These are phyloP conservation scores for Trichophyton verrucosum DNA, from an alignment of 2,329 filamentous ascomycete genomes.

Conservation along the genomic window DNA sequence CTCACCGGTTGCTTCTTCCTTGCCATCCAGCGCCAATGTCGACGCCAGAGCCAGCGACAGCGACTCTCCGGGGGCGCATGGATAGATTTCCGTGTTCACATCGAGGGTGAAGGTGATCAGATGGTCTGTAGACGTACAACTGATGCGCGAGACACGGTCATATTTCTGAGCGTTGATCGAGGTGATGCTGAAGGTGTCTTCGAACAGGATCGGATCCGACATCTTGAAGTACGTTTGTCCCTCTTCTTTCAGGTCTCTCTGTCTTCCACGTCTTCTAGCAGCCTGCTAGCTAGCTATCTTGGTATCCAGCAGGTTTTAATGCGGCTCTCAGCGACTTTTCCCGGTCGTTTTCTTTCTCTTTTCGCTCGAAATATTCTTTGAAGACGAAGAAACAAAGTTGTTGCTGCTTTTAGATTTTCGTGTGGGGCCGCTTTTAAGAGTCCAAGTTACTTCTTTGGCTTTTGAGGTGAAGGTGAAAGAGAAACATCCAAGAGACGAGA, in stretches of 20 bases:
- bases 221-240: slow-evolving; percentile 34
- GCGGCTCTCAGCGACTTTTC: neutral
- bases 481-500: neutral
- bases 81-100: slow-evolving; percentile 88
- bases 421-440: slow-evolving; percentile 4
- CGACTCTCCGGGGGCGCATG: slow-evolving; percentile 58
- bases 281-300: neutral
- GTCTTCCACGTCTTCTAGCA: neutral
- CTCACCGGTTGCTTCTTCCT: slow-evolving; percentile 52
- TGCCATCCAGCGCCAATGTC: slow-evolving; percentile 78
- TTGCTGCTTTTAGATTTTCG: slow-evolving; percentile 1
- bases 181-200: slow-evolving; percentile 79
- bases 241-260: neutral
- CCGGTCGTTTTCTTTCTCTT: too few relatives aligned
- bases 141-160: slow-evolving; percentile 82
- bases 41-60: slow-evolving; percentile 73
- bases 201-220: slow-evolving; percentile 83
- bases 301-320: neutral
- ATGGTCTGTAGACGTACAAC: slow-evolving; percentile 61
- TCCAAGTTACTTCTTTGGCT: too few relatives aligned
- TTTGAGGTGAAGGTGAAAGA: neutral
- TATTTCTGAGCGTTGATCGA: slow-evolving; percentile 76
- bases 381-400: neutral
- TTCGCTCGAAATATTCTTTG: neutral
- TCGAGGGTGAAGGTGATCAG: slow-evolving; percentile 72